A percentile compares a stretch with the other conserved stretches of the same genome.
Evolutionary conservation across 495 filamentous ascomycete species (phyloP).

Genomic region (Podospora pseudopauciseta): DNA sequence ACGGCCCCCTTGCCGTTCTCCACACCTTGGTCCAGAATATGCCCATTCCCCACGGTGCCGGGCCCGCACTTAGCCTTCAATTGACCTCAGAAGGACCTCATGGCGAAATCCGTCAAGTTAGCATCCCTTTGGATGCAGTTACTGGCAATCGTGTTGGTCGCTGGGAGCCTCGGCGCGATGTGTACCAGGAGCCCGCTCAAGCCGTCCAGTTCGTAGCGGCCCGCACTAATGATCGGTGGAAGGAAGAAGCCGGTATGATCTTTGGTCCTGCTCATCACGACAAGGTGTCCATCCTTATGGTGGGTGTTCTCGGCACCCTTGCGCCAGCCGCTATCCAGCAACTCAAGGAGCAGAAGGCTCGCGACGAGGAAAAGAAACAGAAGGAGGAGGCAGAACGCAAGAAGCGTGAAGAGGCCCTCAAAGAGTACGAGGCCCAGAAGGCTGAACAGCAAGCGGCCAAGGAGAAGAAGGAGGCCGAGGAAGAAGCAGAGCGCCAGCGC

Average conservation of each 20-base stretch:
- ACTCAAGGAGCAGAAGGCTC: slow-evolving; percentile 62
- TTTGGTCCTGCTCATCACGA: slow-evolving; percentile 67
- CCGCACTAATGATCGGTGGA: slow-evolving; percentile 73
- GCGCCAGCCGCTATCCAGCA: slow-evolving; percentile 81
- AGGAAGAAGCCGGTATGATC: slow-evolving; percentile 83
- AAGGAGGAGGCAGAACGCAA: slow-evolving; percentile 66
- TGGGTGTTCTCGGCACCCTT: slow-evolving; percentile 65
- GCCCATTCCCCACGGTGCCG: slow-evolving; percentile 30
- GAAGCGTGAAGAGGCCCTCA: slow-evolving; percentile 52
- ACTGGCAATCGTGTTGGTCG: slow-evolving; percentile 32
- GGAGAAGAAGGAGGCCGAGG: slow-evolving; percentile 56
- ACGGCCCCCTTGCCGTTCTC: slow-evolving; percentile 41
- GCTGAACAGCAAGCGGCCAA: slow-evolving; percentile 56
- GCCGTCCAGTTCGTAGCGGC: slow-evolving; percentile 69
- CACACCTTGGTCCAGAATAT: slow-evolving; percentile 39
- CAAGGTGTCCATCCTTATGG: slow-evolving; percentile 64
- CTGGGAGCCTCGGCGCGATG: slow-evolving; percentile 41
- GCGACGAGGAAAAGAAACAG: slow-evolving; percentile 54
- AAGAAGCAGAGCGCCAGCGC: slow-evolving; percentile 51
- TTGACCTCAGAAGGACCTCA: slow-evolving; percentile 37
- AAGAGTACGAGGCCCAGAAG: slow-evolving; percentile 54
- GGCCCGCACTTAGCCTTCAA: slow-evolving; percentile 44
- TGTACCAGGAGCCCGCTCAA: slow-evolving; percentile 46
- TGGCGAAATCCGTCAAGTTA: slow-evolving; percentile 37
- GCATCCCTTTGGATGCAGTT: slow-evolving; percentile 30